Evolutionary conservation across 2,329 filamentous ascomycete species (phyloP).

Genomic region (Pseudogymnoascus sp.): DNA sequence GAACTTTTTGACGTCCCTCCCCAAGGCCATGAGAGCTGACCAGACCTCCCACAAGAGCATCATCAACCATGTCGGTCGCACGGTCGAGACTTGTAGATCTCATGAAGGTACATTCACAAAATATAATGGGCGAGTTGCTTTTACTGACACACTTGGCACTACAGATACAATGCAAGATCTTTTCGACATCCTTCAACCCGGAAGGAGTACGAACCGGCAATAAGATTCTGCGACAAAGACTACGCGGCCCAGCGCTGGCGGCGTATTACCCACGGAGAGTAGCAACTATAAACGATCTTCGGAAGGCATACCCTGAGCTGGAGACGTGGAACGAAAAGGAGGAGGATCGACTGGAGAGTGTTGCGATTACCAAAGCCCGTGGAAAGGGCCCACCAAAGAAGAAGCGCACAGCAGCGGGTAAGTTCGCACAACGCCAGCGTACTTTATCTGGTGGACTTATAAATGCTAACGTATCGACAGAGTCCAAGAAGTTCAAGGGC

Average conservation of each 20-base stretch:
- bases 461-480: conserved; percentile 23
- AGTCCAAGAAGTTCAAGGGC: conserved; percentile 38
- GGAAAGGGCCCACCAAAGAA: conserved; percentile 88
- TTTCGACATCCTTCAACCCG: conserved; percentile 86
- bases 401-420: conserved; percentile 54
- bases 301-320: conserved; percentile 52
- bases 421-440: conserved; percentile 13
- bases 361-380: conserved; percentile 62
- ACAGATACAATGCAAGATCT: conserved; percentile 84
- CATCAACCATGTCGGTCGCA: conserved; percentile 50
- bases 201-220: conserved; percentile 74
- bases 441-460: background rate
- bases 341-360: conserved; percentile 68
- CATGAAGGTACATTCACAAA: conserved; percentile 54
- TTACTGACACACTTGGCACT: conserved; percentile 19
- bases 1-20: conserved; percentile 9
- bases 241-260: conserved; percentile 72
- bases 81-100: conserved; percentile 59
- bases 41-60: conserved; percentile 11
- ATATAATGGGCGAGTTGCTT: background rate
- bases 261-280: conserved; percentile 77
- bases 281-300: conserved; percentile 59
- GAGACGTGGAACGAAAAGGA: conserved; percentile 67
- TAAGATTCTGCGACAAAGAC: conserved; percentile 80
- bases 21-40: conserved; percentile 2